These are phyloP conservation scores for Conticribra guillardii DNA, from an alignment of 108 stramenopile species.

Conservation along the genomic window DNA sequence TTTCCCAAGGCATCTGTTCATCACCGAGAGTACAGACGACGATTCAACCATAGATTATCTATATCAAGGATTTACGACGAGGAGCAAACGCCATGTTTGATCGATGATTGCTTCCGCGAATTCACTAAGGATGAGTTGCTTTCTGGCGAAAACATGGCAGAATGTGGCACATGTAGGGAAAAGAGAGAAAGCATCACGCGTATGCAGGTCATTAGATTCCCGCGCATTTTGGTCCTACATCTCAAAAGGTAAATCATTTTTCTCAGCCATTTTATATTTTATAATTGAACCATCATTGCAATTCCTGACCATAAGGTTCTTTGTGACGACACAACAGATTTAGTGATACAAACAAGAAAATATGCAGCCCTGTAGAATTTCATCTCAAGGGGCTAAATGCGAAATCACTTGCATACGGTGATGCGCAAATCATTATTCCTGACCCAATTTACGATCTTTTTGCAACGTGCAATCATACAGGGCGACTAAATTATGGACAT, in stretches of 20 bases:
- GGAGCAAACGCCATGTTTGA: neutral
- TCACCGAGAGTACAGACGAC: neutral
- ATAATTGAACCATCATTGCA: too few species aligned
- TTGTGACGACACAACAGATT: too few species aligned
- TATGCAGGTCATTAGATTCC: constrained; percentile 9
- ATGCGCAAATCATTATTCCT: neutral
- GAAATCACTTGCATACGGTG: neutral
- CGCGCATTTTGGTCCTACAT: constrained; percentile 6
- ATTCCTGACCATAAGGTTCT: too few species aligned
- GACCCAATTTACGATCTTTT: constrained; percentile 3
- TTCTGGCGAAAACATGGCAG: constrained; percentile 7
- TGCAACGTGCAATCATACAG: constrained; percentile 11
- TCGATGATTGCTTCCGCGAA: constrained; percentile 10
- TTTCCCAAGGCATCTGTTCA: constrained; percentile 1
- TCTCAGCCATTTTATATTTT: too few species aligned
- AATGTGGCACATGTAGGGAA: constrained; percentile 1
- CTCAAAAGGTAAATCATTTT: too few species aligned
- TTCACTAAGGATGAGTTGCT: constrained; percentile 10
- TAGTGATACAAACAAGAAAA: constrained; percentile 2
- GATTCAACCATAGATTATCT: neutral
- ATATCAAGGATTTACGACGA: neutral
- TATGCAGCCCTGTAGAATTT: constrained; percentile 8
- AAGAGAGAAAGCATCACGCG: constrained; percentile 5
- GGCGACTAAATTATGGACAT: constrained; percentile 9
- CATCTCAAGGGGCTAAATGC: constrained; percentile 8